Evolutionary conservation across 129 eudicot genomes (phyloP), one percentile per base, ranked within the genome.

Genomic region (Kitagawia praeruptora): DNA sequence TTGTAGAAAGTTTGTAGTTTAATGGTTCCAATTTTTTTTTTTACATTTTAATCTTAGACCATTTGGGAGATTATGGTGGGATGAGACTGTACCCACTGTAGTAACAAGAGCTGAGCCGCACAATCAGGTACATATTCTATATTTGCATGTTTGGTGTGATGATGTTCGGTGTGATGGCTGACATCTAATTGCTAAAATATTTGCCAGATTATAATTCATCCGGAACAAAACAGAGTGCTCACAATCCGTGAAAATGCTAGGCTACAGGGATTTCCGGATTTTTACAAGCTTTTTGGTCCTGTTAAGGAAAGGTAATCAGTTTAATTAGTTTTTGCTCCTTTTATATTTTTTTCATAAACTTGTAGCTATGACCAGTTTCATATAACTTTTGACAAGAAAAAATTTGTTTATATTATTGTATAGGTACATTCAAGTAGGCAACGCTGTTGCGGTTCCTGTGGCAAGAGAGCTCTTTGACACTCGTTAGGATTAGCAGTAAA

Each of bases 61-160:
- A 9, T 94, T 94, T 82, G 93, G 96, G 0, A 88, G 96, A 6
- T 81, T 94, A 75, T 94, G 98, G 97, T 91, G 92, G 93, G 98
- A 94, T 85, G 91, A 88, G 61, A 95, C 90, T 9, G 96, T 94
- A 19, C 93, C 97, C 6, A 94, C 96, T 0, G 98, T 94, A 13
- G 96, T 91, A 56, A 90, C 96, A 2, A 83, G 97, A 14, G 93
- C 97, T 0, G 93, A 94, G 40, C 98, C 98, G 4, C 98, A 94
- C 75, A 94, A 94, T 15, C 98, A 92, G 85, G 93, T 89, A 8
- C 3, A 63, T 10, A 16, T 3, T 10, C 3, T 14, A 27, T 66
- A 42, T 6, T 14, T 27, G 19, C 0, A 27, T n/a, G n/a, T n/a
- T n/a, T n/a, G n/a, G n/a, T n/a, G n/a, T n/a, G n/a, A n/a, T n/a